Evolutionary conservation across 2,329 filamentous ascomycete genomes (phyloP).

Genomic region (Colletotrichum orbiculare): DNA sequence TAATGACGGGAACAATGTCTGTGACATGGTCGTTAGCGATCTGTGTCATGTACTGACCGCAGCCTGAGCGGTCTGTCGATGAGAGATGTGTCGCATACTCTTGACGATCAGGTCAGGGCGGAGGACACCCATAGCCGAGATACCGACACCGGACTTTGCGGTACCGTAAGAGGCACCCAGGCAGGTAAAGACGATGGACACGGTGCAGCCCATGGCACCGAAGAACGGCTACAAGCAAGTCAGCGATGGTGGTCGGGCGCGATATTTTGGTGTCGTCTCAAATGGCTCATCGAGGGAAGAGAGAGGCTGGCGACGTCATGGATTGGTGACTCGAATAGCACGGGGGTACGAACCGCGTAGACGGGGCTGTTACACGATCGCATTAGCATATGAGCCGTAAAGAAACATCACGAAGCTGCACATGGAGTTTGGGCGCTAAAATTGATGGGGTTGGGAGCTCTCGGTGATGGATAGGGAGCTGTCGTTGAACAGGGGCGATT

Average conservation of each 20-base stretch:
- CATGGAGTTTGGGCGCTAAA: conserved; percentile 3
- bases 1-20: conserved; percentile 99
- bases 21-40: conserved; percentile 27
- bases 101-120: conserved; percentile 98
- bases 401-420: conserved; percentile 13
- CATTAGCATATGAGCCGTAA: conserved; percentile 40
- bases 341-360: conserved; percentile 87
- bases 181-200: conserved; percentile 97
- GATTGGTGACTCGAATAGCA: conserved; percentile 34
- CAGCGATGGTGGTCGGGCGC: conserved; percentile 43
- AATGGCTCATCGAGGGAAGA: conserved; percentile 34
- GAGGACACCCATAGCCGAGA: conserved; percentile 97
- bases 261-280: conserved; percentile 14
- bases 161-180: conserved; percentile 98
- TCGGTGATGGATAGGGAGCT: conserved; percentile 43
- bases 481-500: conserved; percentile 45
- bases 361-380: conserved; percentile 75
- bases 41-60: conserved; percentile 10
- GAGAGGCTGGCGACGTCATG: conserved; percentile 37
- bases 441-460: conserved; percentile 45
- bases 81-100: conserved; percentile 72
- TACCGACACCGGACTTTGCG: conserved; percentile 98
- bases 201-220: conserved; percentile 96
- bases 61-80: background rate
- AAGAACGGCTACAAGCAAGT: conserved; percentile 79